A percentile compares a stretch with the other conserved stretches of the same genome.
These are phyloP conservation scores for Neopestalotiopsis rosae DNA, from an alignment of 2,329 filamentous ascomycete species.

Conservation along the genomic window DNA sequence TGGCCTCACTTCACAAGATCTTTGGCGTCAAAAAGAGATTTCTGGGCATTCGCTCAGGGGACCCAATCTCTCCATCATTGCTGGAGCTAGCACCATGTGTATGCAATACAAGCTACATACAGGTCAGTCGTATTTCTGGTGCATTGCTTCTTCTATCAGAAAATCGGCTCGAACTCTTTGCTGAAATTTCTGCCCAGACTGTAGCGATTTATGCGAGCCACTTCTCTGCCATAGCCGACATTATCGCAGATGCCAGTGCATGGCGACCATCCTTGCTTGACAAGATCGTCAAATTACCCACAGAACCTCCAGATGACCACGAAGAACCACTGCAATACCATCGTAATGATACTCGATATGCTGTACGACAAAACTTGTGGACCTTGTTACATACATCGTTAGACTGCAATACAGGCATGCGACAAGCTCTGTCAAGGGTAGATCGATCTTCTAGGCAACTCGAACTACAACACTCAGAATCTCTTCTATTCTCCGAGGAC, in stretches of 20 bases:
- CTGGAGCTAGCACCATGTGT: slow-evolving; percentile 38
- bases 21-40: slow-evolving; percentile 31
- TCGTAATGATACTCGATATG: background rate
- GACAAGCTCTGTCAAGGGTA: background rate
- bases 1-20: slow-evolving; percentile 33
- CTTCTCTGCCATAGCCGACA: slow-evolving; percentile 14
- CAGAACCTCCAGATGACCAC: background rate
- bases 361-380: slow-evolving; percentile 3
- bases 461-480: slow-evolving; percentile 6
- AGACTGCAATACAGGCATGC: background rate
- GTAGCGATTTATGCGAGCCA: slow-evolving; percentile 3
- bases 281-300: background rate
- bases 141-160: too few relatives aligned
- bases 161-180: background rate
- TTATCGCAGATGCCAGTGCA: background rate
- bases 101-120: slow-evolving; percentile 39
- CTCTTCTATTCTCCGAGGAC: background rate
- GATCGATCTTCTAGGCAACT: background rate
- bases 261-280: slow-evolving; percentile 7
- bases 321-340: background rate
- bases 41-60: slow-evolving; percentile 23
- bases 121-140: slow-evolving; percentile 24
- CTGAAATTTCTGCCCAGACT: background rate
- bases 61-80: slow-evolving; percentile 18
- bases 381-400: slow-evolving; percentile 7